Percentiles rank a stretch among this genome's conserved stretches.
phyloP scores from a whole-genome alignment of 1,284 basidiomycete genomes.

The Takashimella koratensis region DNA sequence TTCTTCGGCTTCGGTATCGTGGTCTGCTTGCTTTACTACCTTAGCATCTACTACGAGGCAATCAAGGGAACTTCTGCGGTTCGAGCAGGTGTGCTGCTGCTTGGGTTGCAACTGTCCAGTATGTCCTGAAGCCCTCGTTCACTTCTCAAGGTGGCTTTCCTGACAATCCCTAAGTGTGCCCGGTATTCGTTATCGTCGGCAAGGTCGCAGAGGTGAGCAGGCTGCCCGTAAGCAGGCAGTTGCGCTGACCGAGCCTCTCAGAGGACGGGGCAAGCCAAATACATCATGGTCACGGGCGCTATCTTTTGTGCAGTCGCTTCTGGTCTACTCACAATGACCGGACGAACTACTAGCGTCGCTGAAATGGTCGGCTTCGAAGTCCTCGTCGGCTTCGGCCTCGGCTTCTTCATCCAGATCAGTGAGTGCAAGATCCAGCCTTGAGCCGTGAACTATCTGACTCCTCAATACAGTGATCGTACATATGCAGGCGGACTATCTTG shows the following conservation, averaged over 20 bases:
- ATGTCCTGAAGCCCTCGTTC: too few species aligned
- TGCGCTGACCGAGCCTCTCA: not conserved
- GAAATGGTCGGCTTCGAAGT: slow-evolving; percentile 22
- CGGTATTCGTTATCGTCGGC: slow-evolving; percentile 17
- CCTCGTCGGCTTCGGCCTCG: slow-evolving; percentile 21
- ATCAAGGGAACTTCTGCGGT: slow-evolving; percentile 22
- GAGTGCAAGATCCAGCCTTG: not conserved
- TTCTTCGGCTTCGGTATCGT: slow-evolving; percentile 22
- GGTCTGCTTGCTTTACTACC: slow-evolving; percentile 25
- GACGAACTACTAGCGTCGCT: slow-evolving; percentile 7
- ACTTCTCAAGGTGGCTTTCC: too few species aligned
- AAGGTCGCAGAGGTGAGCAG: slow-evolving; percentile 20
- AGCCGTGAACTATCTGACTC: too few species aligned
- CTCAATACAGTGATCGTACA: slow-evolving; percentile 20
- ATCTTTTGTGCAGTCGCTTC: slow-evolving; percentile 14
- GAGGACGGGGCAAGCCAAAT: slow-evolving; percentile 25
- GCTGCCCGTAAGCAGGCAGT: not conserved
- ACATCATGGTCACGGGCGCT: slow-evolving; percentile 19
- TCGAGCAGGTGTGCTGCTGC: slow-evolving; percentile 21
- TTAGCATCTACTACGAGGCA: slow-evolving; percentile 26
- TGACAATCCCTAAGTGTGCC: too few species aligned
- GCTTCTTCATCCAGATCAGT: slow-evolving; percentile 21
- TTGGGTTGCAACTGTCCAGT: slow-evolving; percentile 24
- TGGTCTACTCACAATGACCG: slow-evolving; percentile 21
- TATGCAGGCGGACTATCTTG: slow-evolving; percentile 21